These are phyloP conservation scores for Lasiodiplodia sp. DNA, from an alignment of 2,329 filamentous ascomycete species.

Conservation along the genomic window DNA sequence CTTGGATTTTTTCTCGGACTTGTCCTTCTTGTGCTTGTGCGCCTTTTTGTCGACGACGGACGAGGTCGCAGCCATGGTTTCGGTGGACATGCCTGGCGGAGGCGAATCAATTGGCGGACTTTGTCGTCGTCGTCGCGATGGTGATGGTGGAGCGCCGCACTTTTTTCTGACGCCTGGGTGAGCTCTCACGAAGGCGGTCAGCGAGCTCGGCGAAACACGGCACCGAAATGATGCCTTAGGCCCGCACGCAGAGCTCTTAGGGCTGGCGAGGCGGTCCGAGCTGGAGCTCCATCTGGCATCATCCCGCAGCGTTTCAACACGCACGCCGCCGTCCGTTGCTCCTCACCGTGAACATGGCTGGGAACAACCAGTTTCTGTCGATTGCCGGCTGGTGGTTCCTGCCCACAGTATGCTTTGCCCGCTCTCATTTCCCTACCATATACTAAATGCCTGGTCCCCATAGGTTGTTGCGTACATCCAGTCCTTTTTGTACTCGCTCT, in stretches of 20 bases:
- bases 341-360: conserved; percentile 7
- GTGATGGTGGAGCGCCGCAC: conserved; percentile 12
- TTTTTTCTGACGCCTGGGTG: conserved; percentile 20
- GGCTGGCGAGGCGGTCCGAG: not conserved
- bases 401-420: conserved; percentile 59
- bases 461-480: conserved; percentile 81
- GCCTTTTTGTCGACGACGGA: conserved; percentile 47
- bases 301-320: conserved; percentile 9
- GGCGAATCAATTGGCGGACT: conserved; percentile 1
- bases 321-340: conserved; percentile 12
- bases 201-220: conserved; percentile 15
- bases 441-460: not conserved
- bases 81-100: conserved; percentile 45
- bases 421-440: not conserved
- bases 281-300: conserved; percentile 25
- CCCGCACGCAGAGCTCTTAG: not conserved
- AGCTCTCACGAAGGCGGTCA: conserved; percentile 18
- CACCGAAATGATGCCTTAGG: conserved; percentile 1
- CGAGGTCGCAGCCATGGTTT: conserved; percentile 32
- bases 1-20: conserved; percentile 38
- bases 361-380: conserved; percentile 53
- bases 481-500: conserved; percentile 82
- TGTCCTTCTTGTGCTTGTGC: conserved; percentile 50
- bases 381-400: conserved; percentile 68
- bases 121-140: conserved; percentile 9